Evolutionary conservation across 805 yeast genomes (phyloP), one percentile per base, ranked within the genome.

Genomic region (Komagataella mondaviorum): DNA sequence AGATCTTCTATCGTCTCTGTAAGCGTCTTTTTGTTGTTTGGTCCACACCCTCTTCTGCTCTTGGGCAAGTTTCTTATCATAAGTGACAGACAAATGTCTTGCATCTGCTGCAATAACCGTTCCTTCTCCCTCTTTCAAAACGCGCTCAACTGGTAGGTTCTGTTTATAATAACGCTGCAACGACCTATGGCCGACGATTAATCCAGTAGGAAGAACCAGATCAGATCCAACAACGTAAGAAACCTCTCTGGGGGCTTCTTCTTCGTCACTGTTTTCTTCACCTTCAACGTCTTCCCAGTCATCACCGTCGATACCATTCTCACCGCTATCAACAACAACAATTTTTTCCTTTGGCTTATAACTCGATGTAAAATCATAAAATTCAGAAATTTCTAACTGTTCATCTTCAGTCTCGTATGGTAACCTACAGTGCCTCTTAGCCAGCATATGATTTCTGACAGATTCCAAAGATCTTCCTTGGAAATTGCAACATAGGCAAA

Each of bases 391-490:
- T 60, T 83, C 85, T 48, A 81, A 75, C 60, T 81, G 81, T 60
- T 93, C 95, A 52, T 83, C 83, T 51, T 80, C 83, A 0, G 80
- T 67, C 59, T 93, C 98, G 66, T 85, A 93, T 0, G 98, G 97
- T 54, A 93, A 75, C 61, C 80, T 78, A 70, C 91, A 85, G 65
- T 93, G 99, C 53, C 88, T 80, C 66, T 93, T 93, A 6, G 85
- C 76, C 4, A 73, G 59, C 85, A 88, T 83, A 65, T 93, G 99
- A 46, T 88, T 93, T 57, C 96, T 81, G 8, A 87, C 89, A 54
- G 96, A 85, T 60, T 87, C 95, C 30, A 91, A 62, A 51, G 81
- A 79, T 55, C 78, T 77, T n/a, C 98, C 98, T 65, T 86, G 85
- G 63, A 82, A 93, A 36, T 73, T 72, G 64, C 99, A 93, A 51